Base-by-base conservation (phyloP, 1,284 basidiomycete genomes). In the Cutaneotrichosporon sp. region DNA sequence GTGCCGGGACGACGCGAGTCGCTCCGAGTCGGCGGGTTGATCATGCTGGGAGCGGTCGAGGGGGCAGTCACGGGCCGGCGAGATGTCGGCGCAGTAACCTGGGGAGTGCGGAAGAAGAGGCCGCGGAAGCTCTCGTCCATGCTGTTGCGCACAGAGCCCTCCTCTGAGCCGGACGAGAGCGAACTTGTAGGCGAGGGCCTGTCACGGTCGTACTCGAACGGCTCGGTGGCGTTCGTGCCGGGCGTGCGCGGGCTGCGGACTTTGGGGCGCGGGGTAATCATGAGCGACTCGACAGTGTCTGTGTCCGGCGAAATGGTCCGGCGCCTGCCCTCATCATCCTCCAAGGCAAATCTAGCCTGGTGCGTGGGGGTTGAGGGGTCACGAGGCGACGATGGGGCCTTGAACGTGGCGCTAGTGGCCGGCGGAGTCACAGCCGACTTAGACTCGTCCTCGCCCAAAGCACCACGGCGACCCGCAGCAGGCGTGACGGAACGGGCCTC, bases 41-140 rank as follows among this genome's bases (percentile, higher is more conserved):
- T 50, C 47, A 50, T 50, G 5, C 24, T 8, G 6, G 47, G 47
- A 27, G 27, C 47, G 16, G 27, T 31, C 27, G 47, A 13, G 4
- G 47, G 47, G 9, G 47, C 47, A 7, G 51, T 53, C 20, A 36
- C 14, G 1, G 51, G 51, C 34, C 51, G 51, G 22, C 34, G 33
- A 4, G 33, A 9, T 4, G 20, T 25, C 1, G 51, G 34, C 1
- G 51, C 34, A 2, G 33, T 14, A 27, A 53, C 34, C 33, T 53
- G 33, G 2, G 76, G 76, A 3, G 76, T 74, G 11, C 74, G 71
- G 66, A 75, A 78, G 69, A 78, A 78, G 14, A 78, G 61, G 9
- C 72, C 73, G 64, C 74, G 60, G 25, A 60, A 61, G 42, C 42
- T 58, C 33, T 62, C 66, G 38, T 67, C 66, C 9, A 67, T 22